Evolutionary conservation across 1,139 yeast genomes (phyloP), one percentile per base, ranked within the genome.

Genomic region (Pichia sp.): DNA sequence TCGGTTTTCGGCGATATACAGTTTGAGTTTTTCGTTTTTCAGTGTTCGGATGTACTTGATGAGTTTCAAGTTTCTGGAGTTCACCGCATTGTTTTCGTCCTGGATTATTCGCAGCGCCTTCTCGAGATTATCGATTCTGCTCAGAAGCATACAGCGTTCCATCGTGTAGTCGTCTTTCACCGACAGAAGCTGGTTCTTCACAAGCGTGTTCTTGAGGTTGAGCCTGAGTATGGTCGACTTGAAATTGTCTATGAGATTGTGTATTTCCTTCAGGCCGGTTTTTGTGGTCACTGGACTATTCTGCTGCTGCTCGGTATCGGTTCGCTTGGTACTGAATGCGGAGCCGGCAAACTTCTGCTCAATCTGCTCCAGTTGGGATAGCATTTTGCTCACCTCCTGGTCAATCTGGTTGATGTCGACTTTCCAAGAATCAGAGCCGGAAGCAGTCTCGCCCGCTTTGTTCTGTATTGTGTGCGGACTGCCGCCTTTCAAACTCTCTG

Each of bases 21-120:
- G 55, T 51, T 64, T 63, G 6, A 68, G 48, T 42, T 61, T 66
- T 29, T 65, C 67, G 33, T 61, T 62, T 48, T 68, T 69, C 41
- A 69, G 55, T n/a, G 60, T 54, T 47, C 64, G 64, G 40, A 63
- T 63, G 50, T 67, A 64, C 46, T 67, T 67, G 42, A 67, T 65
- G 51, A 68, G 58, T 53, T 66, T 67, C 38, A 64, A 53, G 54
- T 69, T 69, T 48, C 67, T 64, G 33, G 58, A 49, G 40, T 58
- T 64, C 17, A 69, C 60, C 40, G 62, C 64, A 50, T 63, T 62
- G 52, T 67, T 69, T 48, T 67, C 70, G 31, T 61, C 59, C 52
- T 61, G 60, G 30, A 63, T 55, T 12, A 66, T 55, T 38, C 59
- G 63, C 27, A 66, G 33, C 38, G 62, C 63, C 42, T 60, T 59